Evolutionary conservation across 2,329 filamentous ascomycete genomes (phyloP).

Genomic region (Pezicula carpinea): DNA sequence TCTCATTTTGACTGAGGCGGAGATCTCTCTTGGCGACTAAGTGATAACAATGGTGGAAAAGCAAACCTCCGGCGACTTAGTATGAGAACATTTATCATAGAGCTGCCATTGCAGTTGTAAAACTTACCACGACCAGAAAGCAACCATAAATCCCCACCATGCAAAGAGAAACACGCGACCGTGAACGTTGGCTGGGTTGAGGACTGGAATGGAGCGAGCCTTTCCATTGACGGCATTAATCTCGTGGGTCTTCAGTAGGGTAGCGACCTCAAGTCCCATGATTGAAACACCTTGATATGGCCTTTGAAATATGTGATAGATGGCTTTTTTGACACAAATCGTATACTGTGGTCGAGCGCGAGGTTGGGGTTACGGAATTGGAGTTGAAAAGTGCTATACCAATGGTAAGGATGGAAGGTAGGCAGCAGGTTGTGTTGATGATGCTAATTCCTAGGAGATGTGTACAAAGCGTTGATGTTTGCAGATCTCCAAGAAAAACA

Average conservation of each 20-base stretch:
- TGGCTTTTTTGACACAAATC: background rate
- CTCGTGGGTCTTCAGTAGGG: constrained; percentile 49
- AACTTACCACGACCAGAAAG: constrained; percentile 86
- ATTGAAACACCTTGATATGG: background rate
- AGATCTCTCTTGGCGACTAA: constrained; percentile 77
- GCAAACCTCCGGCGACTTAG: constrained; percentile 55
- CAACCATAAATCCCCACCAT: constrained; percentile 77
- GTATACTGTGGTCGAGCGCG: background rate
- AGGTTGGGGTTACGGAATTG: too few relatives aligned
- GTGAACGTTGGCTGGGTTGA: constrained; percentile 73
- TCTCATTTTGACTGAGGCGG: constrained; percentile 59
- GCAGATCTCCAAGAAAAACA: too few relatives aligned
- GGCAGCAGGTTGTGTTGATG: too few relatives aligned
- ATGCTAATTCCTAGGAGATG: too few relatives aligned
- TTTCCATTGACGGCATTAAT: constrained; percentile 81
- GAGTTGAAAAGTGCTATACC: too few relatives aligned
- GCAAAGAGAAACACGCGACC: constrained; percentile 85
- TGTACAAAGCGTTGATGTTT: too few relatives aligned
- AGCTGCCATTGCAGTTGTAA: constrained; percentile 52
- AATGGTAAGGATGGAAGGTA: too few relatives aligned
- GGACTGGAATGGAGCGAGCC: constrained; percentile 68
- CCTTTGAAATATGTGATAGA: too few relatives aligned
- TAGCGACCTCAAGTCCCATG: constrained; percentile 14
- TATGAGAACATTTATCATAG: background rate
- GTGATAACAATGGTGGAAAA: constrained; percentile 76